Evolutionary conservation across 2,329 filamentous ascomycete species (phyloP), one percentile per base, ranked within the genome.

Genomic region (Apiospora arundinis): DNA sequence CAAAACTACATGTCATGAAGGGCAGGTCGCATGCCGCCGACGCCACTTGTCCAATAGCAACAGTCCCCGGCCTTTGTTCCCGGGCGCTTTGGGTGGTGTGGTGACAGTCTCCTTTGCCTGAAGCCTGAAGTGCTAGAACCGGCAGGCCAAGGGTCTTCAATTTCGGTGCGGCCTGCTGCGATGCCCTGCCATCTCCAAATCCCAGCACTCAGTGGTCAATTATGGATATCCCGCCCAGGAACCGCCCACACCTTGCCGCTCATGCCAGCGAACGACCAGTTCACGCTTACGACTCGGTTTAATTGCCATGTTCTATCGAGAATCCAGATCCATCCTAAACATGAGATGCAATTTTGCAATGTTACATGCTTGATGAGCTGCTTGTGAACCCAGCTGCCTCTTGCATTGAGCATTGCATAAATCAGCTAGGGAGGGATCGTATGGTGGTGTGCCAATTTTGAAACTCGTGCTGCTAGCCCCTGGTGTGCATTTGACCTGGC

Each of bases 321-420:
- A 32, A 37, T 60, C 52, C 52, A 60, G 52, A 60, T 60, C 52
- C 52, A 60, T 60, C 28, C 28, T 23, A 7, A 40, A 63, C 18
- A 40, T 63, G 32, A 63, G 28, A 63, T 63, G 56, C 56, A 63
- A 63, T 63, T 63, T 63, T 63, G 56, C 56, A n/a, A 63, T 63
- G 56, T 40, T 63, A 63, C 56, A 63, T 63, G 56, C 32, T 37
- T n/a, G 18, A 63, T 32, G 5, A 23, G 56, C 56, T n/a, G 56
- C 56, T 23, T 40, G 40, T 40, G 56, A 63, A 63, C 12, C 21
- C 56, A 21, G 9, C 9, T 21, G 56, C 21, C 18, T 63, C 14
- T 40, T 63, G 32, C 32, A 40, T 40, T 23, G 21, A 40, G 28
- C 18, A 63, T 40, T 63, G 56, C 56, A 63, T 63, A 63, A 63